Percentiles rank a stretch among this genome's conserved stretches.
These are phyloP conservation scores for Scenedesmus sp. DNA, from an alignment of 163 green algal species.

Conservation along the genomic window DNA sequence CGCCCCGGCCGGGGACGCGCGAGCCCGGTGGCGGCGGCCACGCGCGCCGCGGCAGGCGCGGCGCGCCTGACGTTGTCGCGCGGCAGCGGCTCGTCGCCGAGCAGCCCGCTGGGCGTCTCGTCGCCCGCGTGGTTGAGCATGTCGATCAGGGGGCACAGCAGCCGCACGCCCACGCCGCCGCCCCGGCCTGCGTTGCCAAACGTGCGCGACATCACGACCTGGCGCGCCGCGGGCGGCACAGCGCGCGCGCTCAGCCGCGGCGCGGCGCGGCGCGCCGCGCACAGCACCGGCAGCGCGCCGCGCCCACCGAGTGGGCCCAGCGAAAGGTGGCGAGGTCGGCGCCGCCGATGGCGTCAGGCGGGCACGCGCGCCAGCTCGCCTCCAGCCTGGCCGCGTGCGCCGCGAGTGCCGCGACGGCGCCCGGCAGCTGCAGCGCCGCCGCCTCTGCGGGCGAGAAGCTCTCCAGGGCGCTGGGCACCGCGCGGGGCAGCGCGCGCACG, in stretches of 20 bases:
- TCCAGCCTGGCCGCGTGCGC: slow-evolving; percentile 21
- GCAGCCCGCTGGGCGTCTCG: slow-evolving; percentile 48
- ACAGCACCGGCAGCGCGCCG: not conserved
- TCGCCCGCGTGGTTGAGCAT: slow-evolving; percentile 86
- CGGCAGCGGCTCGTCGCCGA: too few species aligned
- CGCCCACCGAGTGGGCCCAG: slow-evolving; percentile 59
- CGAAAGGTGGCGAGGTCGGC: slow-evolving; percentile 19
- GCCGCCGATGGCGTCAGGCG: slow-evolving; percentile 40
- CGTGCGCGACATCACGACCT: slow-evolving; percentile 78
- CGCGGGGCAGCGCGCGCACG: slow-evolving; percentile 64
- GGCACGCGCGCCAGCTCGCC: slow-evolving; percentile 25
- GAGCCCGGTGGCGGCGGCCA: too few species aligned
- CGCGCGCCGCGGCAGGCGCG: too few species aligned
- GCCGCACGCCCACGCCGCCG: slow-evolving; percentile 79
- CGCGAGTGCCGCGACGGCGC: slow-evolving; percentile 10
- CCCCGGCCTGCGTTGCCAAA: slow-evolving; percentile 77
- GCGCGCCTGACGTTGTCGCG: not conserved
- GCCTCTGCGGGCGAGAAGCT: slow-evolving; percentile 65
- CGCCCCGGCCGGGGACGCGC: too few species aligned
- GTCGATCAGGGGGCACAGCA: slow-evolving; percentile 83
- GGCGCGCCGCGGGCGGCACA: slow-evolving; percentile 2
- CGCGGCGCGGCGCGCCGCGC: not conserved
- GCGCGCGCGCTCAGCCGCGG: not conserved
- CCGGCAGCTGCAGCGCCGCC: slow-evolving; percentile 57
- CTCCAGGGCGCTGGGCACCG: slow-evolving; percentile 64